Evolutionary conservation across 75 land plant genomes (phyloP).

Genomic region (Larix kaempferi): DNA sequence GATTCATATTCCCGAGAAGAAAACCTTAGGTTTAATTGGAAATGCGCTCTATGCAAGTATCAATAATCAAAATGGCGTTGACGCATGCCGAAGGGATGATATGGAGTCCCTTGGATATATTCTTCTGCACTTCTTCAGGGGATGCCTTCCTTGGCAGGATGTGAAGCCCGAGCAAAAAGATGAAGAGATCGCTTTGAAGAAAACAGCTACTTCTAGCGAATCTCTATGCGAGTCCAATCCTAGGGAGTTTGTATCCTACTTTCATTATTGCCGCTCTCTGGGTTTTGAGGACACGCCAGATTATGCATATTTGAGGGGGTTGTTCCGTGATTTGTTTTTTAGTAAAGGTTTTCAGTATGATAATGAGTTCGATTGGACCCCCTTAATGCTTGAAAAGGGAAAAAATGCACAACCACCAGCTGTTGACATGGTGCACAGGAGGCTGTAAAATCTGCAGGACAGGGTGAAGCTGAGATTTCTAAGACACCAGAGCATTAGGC

Average conservation of each 20-base stretch:
- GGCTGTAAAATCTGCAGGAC: too few species aligned
- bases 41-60: conserved; percentile 85
- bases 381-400: too few species aligned
- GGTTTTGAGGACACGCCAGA: conserved; percentile 91
- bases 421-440: too few species aligned
- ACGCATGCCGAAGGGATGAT: conserved; percentile 81
- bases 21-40: conserved; percentile 67
- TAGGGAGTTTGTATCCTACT: conserved; percentile 82
- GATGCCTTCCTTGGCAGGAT: conserved; percentile 98
- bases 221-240: conserved; percentile 73
- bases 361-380: conserved; percentile 19
- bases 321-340: conserved; percentile 19
- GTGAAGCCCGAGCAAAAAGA: conserved; percentile 90
- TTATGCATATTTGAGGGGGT: conserved; percentile 41
- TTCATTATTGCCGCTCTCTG: conserved; percentile 81
- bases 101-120: conserved; percentile 91
- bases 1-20: conserved; percentile 77
- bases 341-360: conserved; percentile 13
- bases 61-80: conserved; percentile 82
- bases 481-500: too few species aligned
- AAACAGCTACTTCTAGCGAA: conserved; percentile 88
- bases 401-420: too few species aligned
- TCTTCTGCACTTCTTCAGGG: conserved; percentile 82
- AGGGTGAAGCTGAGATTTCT: too few species aligned
- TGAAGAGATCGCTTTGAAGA: conserved; percentile 89